These are phyloP conservation scores for Leccinum sublutescens DNA, from an alignment of 768 basidiomycete species.

Conservation along the genomic window DNA sequence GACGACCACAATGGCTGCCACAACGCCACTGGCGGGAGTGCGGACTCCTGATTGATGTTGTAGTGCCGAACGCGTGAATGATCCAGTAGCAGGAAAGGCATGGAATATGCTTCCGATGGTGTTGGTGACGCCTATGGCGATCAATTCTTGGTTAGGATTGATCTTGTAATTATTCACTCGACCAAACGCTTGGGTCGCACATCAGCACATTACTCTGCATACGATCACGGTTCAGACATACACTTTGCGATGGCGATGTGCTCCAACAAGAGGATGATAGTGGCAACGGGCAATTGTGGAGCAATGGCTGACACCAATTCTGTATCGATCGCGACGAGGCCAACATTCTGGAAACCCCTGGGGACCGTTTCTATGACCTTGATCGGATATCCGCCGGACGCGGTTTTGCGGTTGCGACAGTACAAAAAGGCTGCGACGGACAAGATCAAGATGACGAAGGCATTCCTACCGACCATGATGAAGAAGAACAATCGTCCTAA, in stretches of 20 bases:
- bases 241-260: constrained; percentile 98
- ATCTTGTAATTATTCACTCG: constrained; percentile 94
- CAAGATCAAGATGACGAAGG: constrained; percentile 85
- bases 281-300: constrained; percentile 76
- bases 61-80: constrained; percentile 96
- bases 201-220: constrained; percentile 10
- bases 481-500: constrained; percentile 75
- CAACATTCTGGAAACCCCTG: constrained; percentile 69
- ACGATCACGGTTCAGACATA: constrained; percentile 33
- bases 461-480: constrained; percentile 71
- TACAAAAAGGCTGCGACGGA: constrained; percentile 88
- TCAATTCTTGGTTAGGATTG: constrained; percentile 90
- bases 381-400: constrained; percentile 76
- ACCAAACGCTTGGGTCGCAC: constrained; percentile 71
- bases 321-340: constrained; percentile 42
- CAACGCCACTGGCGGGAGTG: constrained; percentile 85
- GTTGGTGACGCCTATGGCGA: constrained; percentile 97
- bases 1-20: constrained; percentile 84
- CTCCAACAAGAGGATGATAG: constrained; percentile 87
- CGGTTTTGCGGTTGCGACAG: constrained; percentile 57
- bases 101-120: constrained; percentile 85
- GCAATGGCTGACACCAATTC: constrained; percentile 66
- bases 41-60: constrained; percentile 97
- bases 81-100: constrained; percentile 96
- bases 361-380: constrained; percentile 83